Evolutionary conservation across 768 basidiomycete genomes (phyloP).

Genomic region (Leccinum rimulosum): DNA sequence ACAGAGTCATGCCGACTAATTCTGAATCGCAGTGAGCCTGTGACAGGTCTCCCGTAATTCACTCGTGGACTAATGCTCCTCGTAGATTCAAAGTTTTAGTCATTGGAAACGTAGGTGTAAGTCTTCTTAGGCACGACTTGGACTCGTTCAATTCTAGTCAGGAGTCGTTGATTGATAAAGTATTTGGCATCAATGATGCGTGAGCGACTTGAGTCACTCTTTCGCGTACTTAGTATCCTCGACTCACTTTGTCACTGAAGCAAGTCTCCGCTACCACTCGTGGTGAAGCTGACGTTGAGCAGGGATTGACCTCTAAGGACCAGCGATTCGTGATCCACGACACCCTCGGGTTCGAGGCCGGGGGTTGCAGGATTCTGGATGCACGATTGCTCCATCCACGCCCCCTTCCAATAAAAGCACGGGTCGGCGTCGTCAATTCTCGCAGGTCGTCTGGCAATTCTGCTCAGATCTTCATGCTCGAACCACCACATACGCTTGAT

Average conservation of each 20-base stretch:
- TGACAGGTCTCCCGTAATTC: background rate
- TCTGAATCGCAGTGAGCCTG: slow-evolving; percentile 9
- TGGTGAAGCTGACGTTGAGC: slow-evolving; percentile 8
- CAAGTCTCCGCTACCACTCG: slow-evolving; percentile 3
- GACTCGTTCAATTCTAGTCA: slow-evolving; percentile 2
- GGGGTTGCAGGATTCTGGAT: too few species aligned
- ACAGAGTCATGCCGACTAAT: slow-evolving; percentile 5
- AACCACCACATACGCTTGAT: slow-evolving; percentile 48
- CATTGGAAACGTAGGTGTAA: slow-evolving; percentile 12
- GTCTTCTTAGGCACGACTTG: background rate
- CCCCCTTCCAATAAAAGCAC: too few species aligned
- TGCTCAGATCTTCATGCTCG: slow-evolving; percentile 46
- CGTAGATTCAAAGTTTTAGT: slow-evolving; percentile 15
- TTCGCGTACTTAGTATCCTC: background rate
- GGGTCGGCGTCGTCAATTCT: slow-evolving; percentile 89
- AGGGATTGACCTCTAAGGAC: slow-evolving; percentile 10
- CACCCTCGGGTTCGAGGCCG: slow-evolving; percentile 18
- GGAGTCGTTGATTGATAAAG: slow-evolving; percentile 11
- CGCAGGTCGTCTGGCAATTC: slow-evolving; percentile 63
- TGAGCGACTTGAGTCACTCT: slow-evolving; percentile 2
- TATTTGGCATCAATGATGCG: slow-evolving; percentile 12
- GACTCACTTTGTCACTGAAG: background rate
- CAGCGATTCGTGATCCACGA: slow-evolving; percentile 17
- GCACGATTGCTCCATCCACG: too few species aligned
- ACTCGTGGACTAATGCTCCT: background rate